Conservation (phyloP, 2,329 filamentous ascomycete species). For the Sphaceloma murrayae region DNA sequence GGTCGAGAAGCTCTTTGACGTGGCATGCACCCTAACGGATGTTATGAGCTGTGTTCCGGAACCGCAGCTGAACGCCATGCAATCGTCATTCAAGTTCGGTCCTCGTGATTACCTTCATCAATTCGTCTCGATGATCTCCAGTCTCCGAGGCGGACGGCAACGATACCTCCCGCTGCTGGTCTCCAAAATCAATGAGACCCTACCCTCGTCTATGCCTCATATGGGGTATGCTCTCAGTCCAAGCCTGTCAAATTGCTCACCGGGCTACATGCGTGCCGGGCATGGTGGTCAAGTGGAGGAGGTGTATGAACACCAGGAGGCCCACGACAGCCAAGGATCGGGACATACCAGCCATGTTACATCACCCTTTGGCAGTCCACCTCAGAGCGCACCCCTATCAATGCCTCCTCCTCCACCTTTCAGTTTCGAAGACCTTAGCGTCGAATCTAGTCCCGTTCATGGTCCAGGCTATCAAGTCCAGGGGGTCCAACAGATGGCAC, state of each 20-base stretch:
- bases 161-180: constrained; percentile 69
- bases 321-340: constrained; percentile 8
- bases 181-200: constrained; percentile 58
- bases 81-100: constrained; percentile 50
- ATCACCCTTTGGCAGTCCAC: constrained; percentile 12
- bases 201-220: constrained; percentile 23
- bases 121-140: constrained; percentile 55
- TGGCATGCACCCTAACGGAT: constrained; percentile 63
- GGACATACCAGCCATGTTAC: constrained; percentile 9
- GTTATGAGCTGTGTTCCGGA: constrained; percentile 53
- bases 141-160: constrained; percentile 64
- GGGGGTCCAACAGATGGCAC: not conserved
- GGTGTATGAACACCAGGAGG: not conserved
- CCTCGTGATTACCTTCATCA: constrained; percentile 66
- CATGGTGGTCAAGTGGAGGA: constrained; percentile 3
- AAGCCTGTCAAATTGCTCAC: not conserved
- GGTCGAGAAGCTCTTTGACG: constrained; percentile 73
- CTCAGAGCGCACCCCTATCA: constrained; percentile 1
- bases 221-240: constrained; percentile 6
- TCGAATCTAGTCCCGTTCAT: not conserved
- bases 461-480: constrained; percentile 7
- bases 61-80: constrained; percentile 38
- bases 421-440: constrained; percentile 1
- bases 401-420: not conserved
- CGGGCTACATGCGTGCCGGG: not conserved